Evolutionary conservation across 306 rosid genomes (phyloP), one percentile per base, ranked within the genome.

Genomic region (Gastrolobium villosum): DNA sequence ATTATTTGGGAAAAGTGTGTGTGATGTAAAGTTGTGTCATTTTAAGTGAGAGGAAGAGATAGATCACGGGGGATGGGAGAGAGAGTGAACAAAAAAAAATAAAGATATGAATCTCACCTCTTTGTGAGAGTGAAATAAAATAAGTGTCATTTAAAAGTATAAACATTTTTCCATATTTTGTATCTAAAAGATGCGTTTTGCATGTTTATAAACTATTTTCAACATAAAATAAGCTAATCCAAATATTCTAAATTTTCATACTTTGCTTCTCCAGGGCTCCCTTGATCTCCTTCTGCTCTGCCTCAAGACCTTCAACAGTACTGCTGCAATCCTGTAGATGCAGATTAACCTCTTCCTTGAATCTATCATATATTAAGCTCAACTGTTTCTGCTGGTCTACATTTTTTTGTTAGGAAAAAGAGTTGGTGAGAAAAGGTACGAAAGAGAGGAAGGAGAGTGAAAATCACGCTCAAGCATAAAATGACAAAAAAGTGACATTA

Each of bases 261-360:
- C 98, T 88, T 88, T 86, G 92, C 85, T 85, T 93, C 81, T 95
- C 96, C 77, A 90, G 68, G 37, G 86, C 74, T 86, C 92, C 96
- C 83, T 93, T 93, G 70, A 87, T 76, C 86, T 90, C 97, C 62
- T 75, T 79, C 75, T 84, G 91, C 79, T 90, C 89, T 7, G 90
- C 88, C 79, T 93, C 96, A 54, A 91, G 84, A 77, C 76, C 92
- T 81, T 93, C 94, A 69, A 88, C 76, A 65, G 90, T 79, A 83
- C 85, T 85, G 85, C 82, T 81, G 89, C 91, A 91, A 57, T 91
- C 90, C 86, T 87, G 92, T 73, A 93, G 88, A 81, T 95, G 92
- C 80, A 79, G 87, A 88, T 85, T 85, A 50, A 95, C 84, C 87
- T 93, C 90, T 77, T 90, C 92, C 88, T 85, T 93, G 93, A 93